A percentile compares a stretch with the other conserved stretches of the same genome.
phyloP scores from a whole-genome alignment of 495 filamentous ascomycete genomes.

The Podospora pseudocomata region DNA sequence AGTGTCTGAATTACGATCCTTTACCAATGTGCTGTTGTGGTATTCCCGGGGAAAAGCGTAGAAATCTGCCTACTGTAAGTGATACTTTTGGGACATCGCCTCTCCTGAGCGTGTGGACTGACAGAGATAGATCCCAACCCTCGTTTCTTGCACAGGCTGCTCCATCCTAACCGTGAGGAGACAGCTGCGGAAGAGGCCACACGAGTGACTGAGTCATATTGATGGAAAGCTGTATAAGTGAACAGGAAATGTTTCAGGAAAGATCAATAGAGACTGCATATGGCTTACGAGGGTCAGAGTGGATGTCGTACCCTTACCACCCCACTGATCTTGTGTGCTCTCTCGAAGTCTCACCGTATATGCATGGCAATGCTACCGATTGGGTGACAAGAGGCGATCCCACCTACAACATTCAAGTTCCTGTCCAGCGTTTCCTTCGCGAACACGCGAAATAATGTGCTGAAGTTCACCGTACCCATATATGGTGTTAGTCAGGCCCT shows the following conservation, averaged over 20 bases:
- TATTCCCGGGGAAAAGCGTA: not conserved
- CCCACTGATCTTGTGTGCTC: not conserved
- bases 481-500: not conserved
- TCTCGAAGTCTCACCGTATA: not conserved
- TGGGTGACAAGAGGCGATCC: not conserved
- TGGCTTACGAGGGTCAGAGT: not conserved
- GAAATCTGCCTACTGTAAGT: not conserved
- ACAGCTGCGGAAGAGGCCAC: not conserved
- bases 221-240: not conserved
- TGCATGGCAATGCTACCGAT: not conserved
- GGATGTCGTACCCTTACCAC: not conserved
- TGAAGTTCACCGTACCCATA: not conserved
- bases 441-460: not conserved
- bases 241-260: not conserved
- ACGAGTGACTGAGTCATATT: not conserved
- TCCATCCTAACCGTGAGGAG: not conserved
- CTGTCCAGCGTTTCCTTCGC: not conserved
- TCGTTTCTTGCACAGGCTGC: not conserved
- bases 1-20: not conserved
- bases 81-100: not conserved
- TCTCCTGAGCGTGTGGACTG: not conserved
- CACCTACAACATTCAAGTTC: not conserved
- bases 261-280: not conserved
- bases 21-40: not conserved
- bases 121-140: not conserved